A percentile compares a stretch with the other conserved stretches of the same genome.
Evolutionary conservation across 129 eudicot genomes (phyloP).

Genomic region (Escallonia herrerae): DNA sequence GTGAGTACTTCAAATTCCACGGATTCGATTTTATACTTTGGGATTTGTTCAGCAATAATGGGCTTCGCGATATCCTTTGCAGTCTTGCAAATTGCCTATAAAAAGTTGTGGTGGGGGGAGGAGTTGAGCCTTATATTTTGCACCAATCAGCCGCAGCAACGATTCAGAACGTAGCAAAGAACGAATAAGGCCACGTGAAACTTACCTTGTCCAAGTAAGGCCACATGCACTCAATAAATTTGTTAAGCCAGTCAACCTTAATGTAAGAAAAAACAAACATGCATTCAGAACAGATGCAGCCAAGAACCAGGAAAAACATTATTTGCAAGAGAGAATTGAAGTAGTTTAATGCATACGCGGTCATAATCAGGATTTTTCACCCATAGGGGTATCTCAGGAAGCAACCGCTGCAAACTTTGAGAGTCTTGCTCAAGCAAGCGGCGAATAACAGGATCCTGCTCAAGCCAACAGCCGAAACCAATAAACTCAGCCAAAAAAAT

Average conservation of each 20-base stretch:
- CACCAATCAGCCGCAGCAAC: too few species aligned
- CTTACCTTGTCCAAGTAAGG: conserved; percentile 90
- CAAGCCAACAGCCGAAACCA: conserved; percentile 7
- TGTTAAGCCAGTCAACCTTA: conserved; percentile 93
- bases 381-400: conserved; percentile 82
- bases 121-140: background rate
- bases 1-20: conserved; percentile 67
- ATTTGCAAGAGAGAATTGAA: background rate
- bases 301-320: background rate
- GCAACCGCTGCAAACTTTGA: conserved; percentile 57
- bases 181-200: background rate
- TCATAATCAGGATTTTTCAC: conserved; percentile 82
- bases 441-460: conserved; percentile 68
- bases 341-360: conserved; percentile 46
- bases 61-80: conserved; percentile 84
- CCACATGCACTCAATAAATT: conserved; percentile 74
- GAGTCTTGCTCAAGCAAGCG: conserved; percentile 74
- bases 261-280: conserved; percentile 13
- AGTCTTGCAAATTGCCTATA: conserved; percentile 79
- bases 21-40: conserved; percentile 72
- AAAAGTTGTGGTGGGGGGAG: background rate
- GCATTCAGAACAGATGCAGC: conserved; percentile 5
- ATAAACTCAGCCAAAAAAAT: conserved; percentile 2
- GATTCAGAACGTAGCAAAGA: background rate
- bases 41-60: conserved; percentile 82